These are phyloP conservation scores for Areca catechu DNA, from an alignment of 176 grass and related monocot genomes.

Conservation along the genomic window DNA sequence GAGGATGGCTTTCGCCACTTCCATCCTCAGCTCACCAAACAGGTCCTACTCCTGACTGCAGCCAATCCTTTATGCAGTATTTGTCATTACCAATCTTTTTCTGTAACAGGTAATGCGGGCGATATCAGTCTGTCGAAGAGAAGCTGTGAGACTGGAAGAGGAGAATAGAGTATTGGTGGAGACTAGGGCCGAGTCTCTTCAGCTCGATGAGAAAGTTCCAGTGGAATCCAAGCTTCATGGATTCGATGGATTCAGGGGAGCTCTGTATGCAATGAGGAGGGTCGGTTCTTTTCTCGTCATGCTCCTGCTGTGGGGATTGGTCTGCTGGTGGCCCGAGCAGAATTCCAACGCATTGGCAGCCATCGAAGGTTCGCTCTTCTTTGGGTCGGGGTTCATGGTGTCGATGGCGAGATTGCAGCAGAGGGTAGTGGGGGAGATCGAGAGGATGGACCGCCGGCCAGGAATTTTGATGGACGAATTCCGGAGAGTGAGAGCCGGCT, in stretches of 20 bases:
- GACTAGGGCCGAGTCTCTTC: neutral
- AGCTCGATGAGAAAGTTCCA: neutral
- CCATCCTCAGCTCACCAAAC: neutral
- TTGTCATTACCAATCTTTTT: no score
- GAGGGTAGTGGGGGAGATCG: constrained; percentile 2
- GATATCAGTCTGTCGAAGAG: constrained; percentile 2
- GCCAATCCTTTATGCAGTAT: no score
- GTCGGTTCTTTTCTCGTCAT: constrained; percentile 1
- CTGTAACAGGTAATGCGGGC: neutral
- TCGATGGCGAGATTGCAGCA: constrained; percentile 8
- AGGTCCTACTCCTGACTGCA: neutral
- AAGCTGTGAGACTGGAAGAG: constrained; percentile 7
- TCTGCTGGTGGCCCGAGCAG: neutral
- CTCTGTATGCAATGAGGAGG: constrained; percentile 8
- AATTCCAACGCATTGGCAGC: neutral
- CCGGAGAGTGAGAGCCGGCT: neutral
- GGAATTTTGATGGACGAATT: constrained; percentile 7
- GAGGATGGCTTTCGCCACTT: neutral
- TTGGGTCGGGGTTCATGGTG: neutral
- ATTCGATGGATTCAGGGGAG: constrained; percentile 15
- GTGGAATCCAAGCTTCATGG: neutral
- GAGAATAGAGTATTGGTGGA: constrained; percentile 13
- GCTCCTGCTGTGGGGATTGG: constrained; percentile 8
- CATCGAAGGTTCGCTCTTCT: neutral
- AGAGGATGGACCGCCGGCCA: neutral